Percentiles rank a stretch among this genome's conserved stretches.
phyloP scores from a whole-genome alignment of 176 grass and related monocot species.

The Cenchrus purpureus region DNA sequence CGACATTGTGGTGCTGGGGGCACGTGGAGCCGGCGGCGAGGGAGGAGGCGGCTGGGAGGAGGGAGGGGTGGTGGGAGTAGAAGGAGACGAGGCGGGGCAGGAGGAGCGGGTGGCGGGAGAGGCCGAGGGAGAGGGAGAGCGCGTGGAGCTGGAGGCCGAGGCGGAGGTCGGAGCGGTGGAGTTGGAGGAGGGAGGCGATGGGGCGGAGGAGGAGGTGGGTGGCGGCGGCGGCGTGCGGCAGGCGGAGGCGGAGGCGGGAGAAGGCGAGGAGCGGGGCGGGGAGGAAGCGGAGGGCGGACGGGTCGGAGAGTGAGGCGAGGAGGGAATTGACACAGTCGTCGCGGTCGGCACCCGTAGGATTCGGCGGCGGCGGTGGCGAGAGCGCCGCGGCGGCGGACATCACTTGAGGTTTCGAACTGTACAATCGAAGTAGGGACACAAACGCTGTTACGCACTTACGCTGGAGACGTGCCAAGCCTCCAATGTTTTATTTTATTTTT shows the following conservation, averaged over 20 bases:
- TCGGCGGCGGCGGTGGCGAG: slow-evolving; percentile 5
- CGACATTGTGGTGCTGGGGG: slow-evolving; percentile 49
- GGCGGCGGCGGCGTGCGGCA: slow-evolving; percentile 4
- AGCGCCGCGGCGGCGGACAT: slow-evolving; percentile 36
- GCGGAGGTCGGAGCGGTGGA: slow-evolving; percentile 29
- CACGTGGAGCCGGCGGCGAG: slow-evolving; percentile 32
- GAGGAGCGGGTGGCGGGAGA: slow-evolving; percentile 36
- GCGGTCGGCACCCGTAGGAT: neutral
- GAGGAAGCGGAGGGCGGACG: slow-evolving; percentile 34
- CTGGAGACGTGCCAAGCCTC: neutral
- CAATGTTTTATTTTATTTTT: neutral
- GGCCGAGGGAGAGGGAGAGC: slow-evolving; percentile 56
- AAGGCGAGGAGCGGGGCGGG: slow-evolving; percentile 43
- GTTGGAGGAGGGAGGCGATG: slow-evolving; percentile 34
- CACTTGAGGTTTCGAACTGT: neutral
- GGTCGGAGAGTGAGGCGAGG: slow-evolving; percentile 33
- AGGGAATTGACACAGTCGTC: slow-evolving; percentile 14
- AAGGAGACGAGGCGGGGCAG: slow-evolving; percentile 49
- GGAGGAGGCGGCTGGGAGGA: slow-evolving; percentile 48
- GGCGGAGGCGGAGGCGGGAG: slow-evolving; percentile 49
- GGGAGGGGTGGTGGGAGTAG: slow-evolving; percentile 43
- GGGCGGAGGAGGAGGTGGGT: slow-evolving; percentile 45
- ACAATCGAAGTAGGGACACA: neutral
- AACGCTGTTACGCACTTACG: too few species aligned
- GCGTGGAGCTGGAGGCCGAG: slow-evolving; percentile 54